A percentile compares a stretch with the other conserved stretches of the same genome.
These are phyloP conservation scores for Solanum tacnaense DNA, from an alignment of 257 asterid genomes.

Conservation along the genomic window DNA sequence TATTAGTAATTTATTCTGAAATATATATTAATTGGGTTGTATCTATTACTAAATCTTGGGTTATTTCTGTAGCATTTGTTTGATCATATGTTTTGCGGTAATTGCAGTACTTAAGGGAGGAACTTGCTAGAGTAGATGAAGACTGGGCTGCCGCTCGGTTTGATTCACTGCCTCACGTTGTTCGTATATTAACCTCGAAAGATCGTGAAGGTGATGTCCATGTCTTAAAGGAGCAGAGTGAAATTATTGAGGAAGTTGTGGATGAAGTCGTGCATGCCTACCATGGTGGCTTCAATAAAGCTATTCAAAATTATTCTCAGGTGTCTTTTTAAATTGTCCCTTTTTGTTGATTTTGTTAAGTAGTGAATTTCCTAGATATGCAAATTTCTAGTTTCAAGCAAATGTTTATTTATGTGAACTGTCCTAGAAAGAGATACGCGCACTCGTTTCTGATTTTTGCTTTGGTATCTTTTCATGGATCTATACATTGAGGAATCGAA, in stretches of 20 bases:
- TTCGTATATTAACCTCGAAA: conserved; percentile 91
- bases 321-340: conserved; percentile 24
- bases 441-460: neutral
- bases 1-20: neutral
- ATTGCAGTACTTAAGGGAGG: conserved; percentile 77
- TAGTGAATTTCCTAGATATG: conserved; percentile 4
- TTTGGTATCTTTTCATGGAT: neutral
- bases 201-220: conserved; percentile 87
- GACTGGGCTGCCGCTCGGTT: conserved; percentile 97
- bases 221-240: conserved; percentile 89
- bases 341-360: conserved; percentile 1
- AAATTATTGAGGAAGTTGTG: conserved; percentile 89
- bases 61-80: neutral
- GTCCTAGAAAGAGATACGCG: neutral
- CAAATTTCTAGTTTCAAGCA: neutral
- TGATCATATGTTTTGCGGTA: conserved; percentile 8
- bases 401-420: neutral
- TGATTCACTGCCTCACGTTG: conserved; percentile 96
- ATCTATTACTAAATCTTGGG: neutral
- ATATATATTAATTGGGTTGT: neutral
- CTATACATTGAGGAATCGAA: neutral
- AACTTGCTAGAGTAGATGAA: conserved; percentile 81
- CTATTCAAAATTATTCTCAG: conserved; percentile 99
- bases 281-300: conserved; percentile 97
- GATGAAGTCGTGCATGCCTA: conserved; percentile 99